Percentiles rank a stretch among this genome's conserved stretches.
Evolutionary conservation across 2,329 filamentous ascomycete species (phyloP).

Genomic region (Fusarium sp.): DNA sequence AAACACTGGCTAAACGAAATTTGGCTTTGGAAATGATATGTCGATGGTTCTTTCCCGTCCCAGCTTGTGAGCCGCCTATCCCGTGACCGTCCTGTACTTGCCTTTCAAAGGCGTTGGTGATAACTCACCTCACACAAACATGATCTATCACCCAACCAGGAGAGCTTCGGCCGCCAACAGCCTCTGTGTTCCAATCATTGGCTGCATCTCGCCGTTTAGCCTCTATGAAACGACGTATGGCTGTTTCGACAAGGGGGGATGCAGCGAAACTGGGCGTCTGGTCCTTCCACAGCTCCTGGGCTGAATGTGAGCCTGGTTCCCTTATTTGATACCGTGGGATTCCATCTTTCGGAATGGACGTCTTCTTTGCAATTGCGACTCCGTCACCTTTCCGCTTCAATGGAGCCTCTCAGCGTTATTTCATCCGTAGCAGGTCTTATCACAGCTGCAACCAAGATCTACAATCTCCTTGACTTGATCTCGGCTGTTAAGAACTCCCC

Average conservation of each 20-base stretch:
- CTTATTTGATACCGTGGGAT: background rate
- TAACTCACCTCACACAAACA: conserved; percentile 1
- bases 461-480: background rate
- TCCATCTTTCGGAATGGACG: background rate
- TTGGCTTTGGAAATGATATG: background rate
- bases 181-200: background rate
- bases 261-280: background rate
- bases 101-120: background rate
- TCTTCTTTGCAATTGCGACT: background rate
- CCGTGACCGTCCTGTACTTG: background rate
- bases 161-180: background rate
- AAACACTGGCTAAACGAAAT: background rate
- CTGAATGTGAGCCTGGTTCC: background rate
- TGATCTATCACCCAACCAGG: background rate
- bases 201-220: background rate
- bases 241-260: background rate
- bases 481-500: background rate
- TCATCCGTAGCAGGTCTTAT: background rate
- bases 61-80: background rate
- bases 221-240: background rate
- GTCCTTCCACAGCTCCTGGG: background rate
- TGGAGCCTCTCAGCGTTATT: background rate
- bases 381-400: background rate
- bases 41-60: background rate
- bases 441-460: background rate